Evolutionary conservation across 305 asterid species (phyloP).

Genomic region (Vinca major): DNA sequence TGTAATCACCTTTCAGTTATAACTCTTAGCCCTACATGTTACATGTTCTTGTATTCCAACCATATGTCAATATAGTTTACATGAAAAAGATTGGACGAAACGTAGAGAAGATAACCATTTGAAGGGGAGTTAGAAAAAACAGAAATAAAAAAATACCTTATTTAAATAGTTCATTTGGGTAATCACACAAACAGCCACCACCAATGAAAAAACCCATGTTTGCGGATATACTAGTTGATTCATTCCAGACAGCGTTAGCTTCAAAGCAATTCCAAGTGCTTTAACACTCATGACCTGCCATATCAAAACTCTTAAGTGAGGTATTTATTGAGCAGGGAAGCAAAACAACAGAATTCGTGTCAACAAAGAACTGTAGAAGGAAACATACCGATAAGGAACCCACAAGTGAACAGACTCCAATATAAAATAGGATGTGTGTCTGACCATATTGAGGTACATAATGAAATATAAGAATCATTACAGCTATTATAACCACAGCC

Average conservation of each 20-base stretch:
- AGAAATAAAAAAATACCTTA: slow-evolving; percentile 36
- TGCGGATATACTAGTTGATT: slow-evolving; percentile 88
- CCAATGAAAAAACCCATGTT: slow-evolving; percentile 82
- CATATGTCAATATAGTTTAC: neutral
- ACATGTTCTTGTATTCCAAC: neutral
- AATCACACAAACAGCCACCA: slow-evolving; percentile 60
- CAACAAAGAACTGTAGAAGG: neutral
- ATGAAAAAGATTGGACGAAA: neutral
- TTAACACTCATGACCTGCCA: slow-evolving; percentile 98
- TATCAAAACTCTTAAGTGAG: slow-evolving; percentile 11
- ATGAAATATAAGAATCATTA: slow-evolving; percentile 57
- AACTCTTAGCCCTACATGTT: neutral
- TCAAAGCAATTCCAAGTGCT: slow-evolving; percentile 94
- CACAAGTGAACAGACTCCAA: slow-evolving; percentile 92
- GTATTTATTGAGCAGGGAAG: neutral
- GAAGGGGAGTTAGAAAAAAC: neutral
- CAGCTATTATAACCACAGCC: slow-evolving; percentile 52
- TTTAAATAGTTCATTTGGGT: slow-evolving; percentile 95
- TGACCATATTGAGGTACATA: slow-evolving; percentile 93
- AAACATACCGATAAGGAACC: slow-evolving; percentile 92
- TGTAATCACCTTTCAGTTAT: too few relatives aligned
- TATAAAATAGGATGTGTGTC: slow-evolving; percentile 84
- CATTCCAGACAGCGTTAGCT: slow-evolving; percentile 82
- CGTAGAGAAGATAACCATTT: neutral
- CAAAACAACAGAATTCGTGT: neutral